Evolutionary conservation across 148 eudicot genomes (phyloP).

Genomic region (Rheum nobile): DNA sequence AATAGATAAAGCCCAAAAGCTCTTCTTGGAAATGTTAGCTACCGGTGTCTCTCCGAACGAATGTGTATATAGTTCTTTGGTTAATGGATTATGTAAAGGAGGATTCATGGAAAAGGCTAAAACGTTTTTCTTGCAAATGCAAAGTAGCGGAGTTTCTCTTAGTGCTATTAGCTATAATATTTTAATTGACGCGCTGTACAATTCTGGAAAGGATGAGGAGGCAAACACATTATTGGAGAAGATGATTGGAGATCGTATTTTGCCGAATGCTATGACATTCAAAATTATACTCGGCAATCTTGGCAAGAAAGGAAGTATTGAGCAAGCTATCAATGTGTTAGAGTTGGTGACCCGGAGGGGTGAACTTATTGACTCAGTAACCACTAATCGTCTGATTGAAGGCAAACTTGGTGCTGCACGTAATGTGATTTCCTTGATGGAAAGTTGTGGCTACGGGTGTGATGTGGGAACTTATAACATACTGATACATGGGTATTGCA

Average conservation of each 20-base stretch:
- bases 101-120: neutral
- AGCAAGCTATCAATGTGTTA: conserved; percentile 6
- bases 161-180: neutral
- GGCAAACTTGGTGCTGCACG: neutral
- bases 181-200: neutral
- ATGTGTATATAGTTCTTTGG: conserved; percentile 11
- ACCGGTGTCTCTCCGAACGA: conserved; percentile 14
- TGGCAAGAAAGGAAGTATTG: neutral
- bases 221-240: neutral
- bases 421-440: neutral
- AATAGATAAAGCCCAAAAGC: conserved; percentile 7
- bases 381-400: conserved; percentile 14
- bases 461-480: neutral
- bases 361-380: neutral
- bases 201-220: neutral
- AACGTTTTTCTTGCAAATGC: conserved; percentile 3
- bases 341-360: neutral
- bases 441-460: neutral
- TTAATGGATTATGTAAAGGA: conserved; percentile 8
- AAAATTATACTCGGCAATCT: neutral
- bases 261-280: conserved; percentile 16
- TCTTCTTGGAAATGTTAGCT: conserved; percentile 15
- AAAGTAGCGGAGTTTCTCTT: neutral
- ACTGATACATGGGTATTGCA: neutral
- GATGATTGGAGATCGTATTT: conserved; percentile 10